phyloP scores from a whole-genome alignment of 2,329 filamentous ascomycete species.

The Fusarium goolgardi region DNA sequence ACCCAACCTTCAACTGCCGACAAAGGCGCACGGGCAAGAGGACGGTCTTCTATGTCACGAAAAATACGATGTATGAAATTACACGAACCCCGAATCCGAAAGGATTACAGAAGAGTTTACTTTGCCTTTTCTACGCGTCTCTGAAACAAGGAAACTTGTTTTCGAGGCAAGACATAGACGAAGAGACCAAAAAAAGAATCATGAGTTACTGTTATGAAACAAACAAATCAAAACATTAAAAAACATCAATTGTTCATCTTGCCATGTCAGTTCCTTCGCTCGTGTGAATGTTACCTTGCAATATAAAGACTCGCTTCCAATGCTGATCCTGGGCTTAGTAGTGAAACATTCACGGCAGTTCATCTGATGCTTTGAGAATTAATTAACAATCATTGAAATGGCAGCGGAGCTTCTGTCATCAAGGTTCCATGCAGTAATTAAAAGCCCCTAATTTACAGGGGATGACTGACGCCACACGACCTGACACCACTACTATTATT shows the following conservation, averaged over 20 bases:
- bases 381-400: constrained; percentile 16
- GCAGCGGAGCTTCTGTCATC: constrained; percentile 14
- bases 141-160: constrained; percentile 9
- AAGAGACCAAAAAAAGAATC: constrained; percentile 16
- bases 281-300: constrained; percentile 14
- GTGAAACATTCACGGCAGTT: constrained; percentile 29
- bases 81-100: constrained; percentile 23
- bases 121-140: constrained; percentile 6
- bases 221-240: constrained; percentile 8
- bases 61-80: constrained; percentile 14
- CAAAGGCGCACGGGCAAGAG: constrained; percentile 30
- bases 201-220: constrained; percentile 14
- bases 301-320: constrained; percentile 16
- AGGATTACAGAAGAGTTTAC: constrained; percentile 23
- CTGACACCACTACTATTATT: constrained; percentile 14
- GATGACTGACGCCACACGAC: constrained; percentile 20
- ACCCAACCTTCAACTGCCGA: constrained; percentile 31
- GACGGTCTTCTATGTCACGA: constrained; percentile 33
- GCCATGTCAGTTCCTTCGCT: not conserved
- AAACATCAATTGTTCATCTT: constrained; percentile 4
- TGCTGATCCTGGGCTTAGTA: constrained; percentile 8
- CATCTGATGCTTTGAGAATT: not conserved
- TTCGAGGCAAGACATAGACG: not conserved
- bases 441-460: constrained; percentile 33
- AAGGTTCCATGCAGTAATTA: constrained; percentile 27